Evolutionary conservation across 352 stramenopile genomes (phyloP).

Genomic region (Saprolegnia parasitica): DNA sequence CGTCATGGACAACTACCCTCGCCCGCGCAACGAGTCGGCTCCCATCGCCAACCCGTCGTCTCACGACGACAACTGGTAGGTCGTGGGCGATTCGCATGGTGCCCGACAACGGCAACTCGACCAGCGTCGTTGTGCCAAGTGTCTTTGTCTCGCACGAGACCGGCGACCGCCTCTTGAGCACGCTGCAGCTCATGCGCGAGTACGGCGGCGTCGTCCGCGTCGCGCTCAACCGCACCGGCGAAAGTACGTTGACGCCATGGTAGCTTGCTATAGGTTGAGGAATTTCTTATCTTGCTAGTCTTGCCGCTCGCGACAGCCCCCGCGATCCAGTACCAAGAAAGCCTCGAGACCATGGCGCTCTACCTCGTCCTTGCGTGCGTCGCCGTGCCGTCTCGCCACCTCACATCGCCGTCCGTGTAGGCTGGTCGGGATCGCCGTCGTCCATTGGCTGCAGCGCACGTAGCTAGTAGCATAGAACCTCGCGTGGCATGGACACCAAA

Average conservation of each 20-base stretch:
- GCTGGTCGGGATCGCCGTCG: not conserved
- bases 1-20: slow-evolving; percentile 17
- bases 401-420: no score
- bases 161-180: slow-evolving; percentile 7
- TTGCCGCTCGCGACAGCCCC: not conserved
- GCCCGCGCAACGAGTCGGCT: not conserved
- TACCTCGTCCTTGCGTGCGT: not conserved
- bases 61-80: no score
- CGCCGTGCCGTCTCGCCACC: not conserved
- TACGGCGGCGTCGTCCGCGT: not conserved
- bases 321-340: not conserved
- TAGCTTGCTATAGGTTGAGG: no score
- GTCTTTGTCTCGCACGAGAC: slow-evolving; percentile 20
- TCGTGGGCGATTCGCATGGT: slow-evolving; percentile 18
- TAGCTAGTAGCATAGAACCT: not conserved
- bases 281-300: slow-evolving; percentile 11
- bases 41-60: not conserved
- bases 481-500: no score
- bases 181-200: not conserved
- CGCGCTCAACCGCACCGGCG: not conserved
- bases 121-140: not conserved
- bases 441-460: not conserved
- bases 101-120: slow-evolving; percentile 8
- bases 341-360: not conserved
- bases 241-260: no score